These are phyloP conservation scores for Daldinia eschscholtzii DNA, from an alignment of 2,329 filamentous ascomycete species.

Conservation along the genomic window DNA sequence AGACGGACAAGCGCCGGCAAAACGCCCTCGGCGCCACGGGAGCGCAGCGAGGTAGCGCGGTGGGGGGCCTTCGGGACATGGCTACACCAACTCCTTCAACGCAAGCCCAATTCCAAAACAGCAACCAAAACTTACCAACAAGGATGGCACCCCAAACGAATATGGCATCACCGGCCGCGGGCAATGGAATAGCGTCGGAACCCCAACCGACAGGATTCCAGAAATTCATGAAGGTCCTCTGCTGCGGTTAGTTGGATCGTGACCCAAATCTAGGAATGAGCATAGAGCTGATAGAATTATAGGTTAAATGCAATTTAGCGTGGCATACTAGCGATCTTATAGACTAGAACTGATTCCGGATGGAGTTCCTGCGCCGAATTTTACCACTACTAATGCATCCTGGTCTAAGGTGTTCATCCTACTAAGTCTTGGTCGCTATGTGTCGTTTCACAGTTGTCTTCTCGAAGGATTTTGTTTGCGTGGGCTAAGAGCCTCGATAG, in stretches of 20 bases:
- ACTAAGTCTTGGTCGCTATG: conserved; percentile 40
- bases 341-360: conserved; percentile 51
- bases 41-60: conserved; percentile 81
- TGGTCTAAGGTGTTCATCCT: conserved; percentile 40
- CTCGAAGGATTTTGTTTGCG: conserved; percentile 21
- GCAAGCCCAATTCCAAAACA: conserved; percentile 96
- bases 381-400: conserved; percentile 51
- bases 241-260: conserved; percentile 76
- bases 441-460: conserved; percentile 36
- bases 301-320: conserved; percentile 48
- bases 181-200: conserved; percentile 70
- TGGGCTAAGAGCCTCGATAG: conserved; percentile 18
- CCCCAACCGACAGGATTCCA: conserved; percentile 85
- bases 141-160: conserved; percentile 71
- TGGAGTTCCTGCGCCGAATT: conserved; percentile 45
- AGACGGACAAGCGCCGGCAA: conserved; percentile 84
- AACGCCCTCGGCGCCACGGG: conserved; percentile 80
- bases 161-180: conserved; percentile 69
- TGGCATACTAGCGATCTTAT: conserved; percentile 49
- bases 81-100: conserved; percentile 90
- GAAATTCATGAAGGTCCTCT: conserved; percentile 92
- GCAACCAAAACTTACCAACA: conserved; percentile 85
- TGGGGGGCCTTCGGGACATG: conserved; percentile 79
- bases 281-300: conserved; percentile 10
- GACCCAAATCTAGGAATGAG: neutral